A percentile compares a stretch with the other conserved stretches of the same genome.
These are phyloP conservation scores for Forsythia viridissima DNA, from an alignment of 257 asterid genomes.

Conservation along the genomic window DNA sequence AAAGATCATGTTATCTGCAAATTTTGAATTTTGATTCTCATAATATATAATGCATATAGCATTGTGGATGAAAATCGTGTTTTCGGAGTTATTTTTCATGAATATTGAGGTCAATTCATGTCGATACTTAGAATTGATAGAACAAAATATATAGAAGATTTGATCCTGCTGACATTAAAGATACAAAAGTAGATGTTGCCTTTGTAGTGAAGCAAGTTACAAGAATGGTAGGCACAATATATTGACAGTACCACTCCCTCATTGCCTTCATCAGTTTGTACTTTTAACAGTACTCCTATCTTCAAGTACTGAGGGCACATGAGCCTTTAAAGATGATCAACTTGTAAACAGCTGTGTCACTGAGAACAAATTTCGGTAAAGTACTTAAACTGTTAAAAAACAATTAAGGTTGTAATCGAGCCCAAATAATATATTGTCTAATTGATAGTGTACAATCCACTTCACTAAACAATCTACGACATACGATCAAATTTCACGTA, in stretches of 20 bases:
- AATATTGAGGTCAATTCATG: too few relatives aligned
- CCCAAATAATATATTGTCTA: not conserved
- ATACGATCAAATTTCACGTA: not conserved
- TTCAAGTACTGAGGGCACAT: not conserved
- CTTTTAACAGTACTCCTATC: not conserved
- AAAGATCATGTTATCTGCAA: not conserved
- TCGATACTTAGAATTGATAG: too few relatives aligned
- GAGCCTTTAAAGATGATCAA: not conserved
- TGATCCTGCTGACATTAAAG: not conserved
- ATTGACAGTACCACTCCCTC: not conserved
- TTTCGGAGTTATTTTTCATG: too few relatives aligned
- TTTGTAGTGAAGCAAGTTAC: conserved; percentile 26
- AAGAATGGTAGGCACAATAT: not conserved
- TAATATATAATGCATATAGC: not conserved
- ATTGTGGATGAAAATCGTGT: not conserved
- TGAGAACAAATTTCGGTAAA: too few relatives aligned
- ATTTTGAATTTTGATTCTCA: not conserved
- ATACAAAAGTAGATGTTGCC: conserved; percentile 14
- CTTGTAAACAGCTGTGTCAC: not conserved
- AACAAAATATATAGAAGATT: not conserved
- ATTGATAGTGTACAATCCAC: not conserved
- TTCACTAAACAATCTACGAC: not conserved
- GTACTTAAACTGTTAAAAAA: too few relatives aligned
- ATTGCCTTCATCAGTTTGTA: conserved; percentile 5
- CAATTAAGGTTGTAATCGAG: not conserved